Evolutionary conservation across 1,284 basidiomycete genomes (phyloP).

Genomic region (Spongiforma sp.): DNA sequence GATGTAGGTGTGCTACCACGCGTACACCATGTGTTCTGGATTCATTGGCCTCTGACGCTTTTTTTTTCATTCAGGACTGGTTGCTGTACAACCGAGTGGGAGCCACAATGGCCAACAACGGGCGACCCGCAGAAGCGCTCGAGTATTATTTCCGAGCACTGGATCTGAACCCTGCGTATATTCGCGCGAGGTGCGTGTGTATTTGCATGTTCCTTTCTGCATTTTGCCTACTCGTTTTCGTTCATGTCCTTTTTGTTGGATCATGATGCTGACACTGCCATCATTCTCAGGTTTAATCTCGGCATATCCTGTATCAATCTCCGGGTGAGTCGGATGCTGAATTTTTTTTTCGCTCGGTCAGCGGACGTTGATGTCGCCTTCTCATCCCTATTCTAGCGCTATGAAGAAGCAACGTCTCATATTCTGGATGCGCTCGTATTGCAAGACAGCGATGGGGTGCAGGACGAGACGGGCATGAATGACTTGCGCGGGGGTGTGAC

Average conservation of each 20-base stretch:
- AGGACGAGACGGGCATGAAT: conserved; percentile 49
- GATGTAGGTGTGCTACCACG: conserved; percentile 57
- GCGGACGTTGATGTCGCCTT: not conserved
- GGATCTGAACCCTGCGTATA: conserved; percentile 91
- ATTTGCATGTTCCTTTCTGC: not conserved
- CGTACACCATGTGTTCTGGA: too few species aligned
- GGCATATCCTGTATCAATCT: conserved; percentile 93
- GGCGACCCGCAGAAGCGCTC: conserved; percentile 83
- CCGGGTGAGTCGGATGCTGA: conserved; percentile 52
- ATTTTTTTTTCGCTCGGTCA: not conserved
- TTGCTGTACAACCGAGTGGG: conserved; percentile 95
- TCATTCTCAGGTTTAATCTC: conserved; percentile 75
- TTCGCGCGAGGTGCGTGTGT: conserved; percentile 80
- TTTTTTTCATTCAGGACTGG: conserved; percentile 79
- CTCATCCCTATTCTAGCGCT: conserved; percentile 52
- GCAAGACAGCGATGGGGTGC: conserved; percentile 80
- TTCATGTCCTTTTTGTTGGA: too few species aligned
- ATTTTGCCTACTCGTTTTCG: not conserved
- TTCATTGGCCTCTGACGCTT: too few species aligned
- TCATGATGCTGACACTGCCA: too few species aligned
- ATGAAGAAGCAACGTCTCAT: conserved; percentile 84
- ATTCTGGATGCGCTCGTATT: conserved; percentile 86
- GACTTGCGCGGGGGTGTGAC: conserved; percentile 75
- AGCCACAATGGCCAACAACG: conserved; percentile 94
- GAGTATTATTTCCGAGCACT: conserved; percentile 92